These are phyloP conservation scores for Stachybotrys elegans DNA, from an alignment of 2,329 filamentous ascomycete species.

Conservation along the genomic window DNA sequence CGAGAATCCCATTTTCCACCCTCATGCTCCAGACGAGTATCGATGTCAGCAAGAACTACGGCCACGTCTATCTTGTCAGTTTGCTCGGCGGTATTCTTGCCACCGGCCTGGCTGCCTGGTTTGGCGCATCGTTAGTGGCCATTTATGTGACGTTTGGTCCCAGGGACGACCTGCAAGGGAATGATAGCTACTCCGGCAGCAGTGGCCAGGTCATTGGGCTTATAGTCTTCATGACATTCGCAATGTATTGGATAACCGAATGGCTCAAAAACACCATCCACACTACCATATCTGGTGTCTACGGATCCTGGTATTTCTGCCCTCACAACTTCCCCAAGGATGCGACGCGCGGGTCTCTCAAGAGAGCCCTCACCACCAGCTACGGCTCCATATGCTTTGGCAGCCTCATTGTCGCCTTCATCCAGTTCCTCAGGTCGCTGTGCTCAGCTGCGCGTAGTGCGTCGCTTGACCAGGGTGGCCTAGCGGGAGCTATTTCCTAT, in stretches of 20 bases:
- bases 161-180: constrained; percentile 14
- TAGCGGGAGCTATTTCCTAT: constrained; percentile 62
- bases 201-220: constrained; percentile 76
- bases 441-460: constrained; percentile 69
- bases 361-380: constrained; percentile 78
- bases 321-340: constrained; percentile 64
- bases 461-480: constrained; percentile 61
- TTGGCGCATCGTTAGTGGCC: constrained; percentile 76
- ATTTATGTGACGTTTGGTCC: constrained; percentile 84
- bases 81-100: constrained; percentile 75
- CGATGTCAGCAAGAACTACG: constrained; percentile 76
- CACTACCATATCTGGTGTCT: constrained; percentile 80
- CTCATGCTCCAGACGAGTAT: constrained; percentile 85
- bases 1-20: constrained; percentile 83
- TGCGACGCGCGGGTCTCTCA: constrained; percentile 78
- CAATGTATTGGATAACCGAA: constrained; percentile 91
- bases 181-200: constrained; percentile 50
- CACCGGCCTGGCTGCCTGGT: constrained; percentile 77
- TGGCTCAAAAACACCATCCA: constrained; percentile 93
- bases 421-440: constrained; percentile 78
- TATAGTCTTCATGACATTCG: constrained; percentile 82
- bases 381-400: constrained; percentile 89
- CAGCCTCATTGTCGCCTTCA: constrained; percentile 77
- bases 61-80: constrained; percentile 83
- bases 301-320: constrained; percentile 91